Conservation (phyloP, 1,139 yeast species). For the Scheffersomyces lignicola region DNA sequence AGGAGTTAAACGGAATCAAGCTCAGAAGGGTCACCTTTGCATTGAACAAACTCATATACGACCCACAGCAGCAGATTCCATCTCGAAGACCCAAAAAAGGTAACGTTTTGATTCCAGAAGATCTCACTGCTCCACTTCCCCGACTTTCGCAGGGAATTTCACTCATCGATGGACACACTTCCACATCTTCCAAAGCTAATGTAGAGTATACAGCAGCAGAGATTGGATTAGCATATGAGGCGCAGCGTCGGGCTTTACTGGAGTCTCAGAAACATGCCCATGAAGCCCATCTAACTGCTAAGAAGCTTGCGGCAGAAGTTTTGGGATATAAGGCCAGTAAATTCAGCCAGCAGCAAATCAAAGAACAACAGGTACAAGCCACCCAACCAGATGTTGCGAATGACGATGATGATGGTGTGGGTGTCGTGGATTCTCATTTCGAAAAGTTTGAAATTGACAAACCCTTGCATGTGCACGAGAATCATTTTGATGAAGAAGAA, state of each 20-base stretch:
- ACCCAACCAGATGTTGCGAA: slow-evolving; percentile 23
- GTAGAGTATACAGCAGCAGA: slow-evolving; percentile 50
- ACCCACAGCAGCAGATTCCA: slow-evolving; percentile 96
- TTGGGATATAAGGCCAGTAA: slow-evolving; percentile 30
- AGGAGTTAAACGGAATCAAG: slow-evolving; percentile 34
- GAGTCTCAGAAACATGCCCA: slow-evolving; percentile 73
- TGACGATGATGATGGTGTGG: slow-evolving; percentile 17
- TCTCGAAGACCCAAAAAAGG: slow-evolving; percentile 82
- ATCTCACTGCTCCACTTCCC: slow-evolving; percentile 61
- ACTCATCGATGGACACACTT: slow-evolving; percentile 29
- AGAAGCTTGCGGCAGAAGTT: slow-evolving; percentile 66
- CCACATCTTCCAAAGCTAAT: slow-evolving; percentile 9
- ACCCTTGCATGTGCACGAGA: slow-evolving; percentile 69
- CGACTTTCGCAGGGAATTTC: slow-evolving; percentile 65
- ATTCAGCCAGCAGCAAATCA: slow-evolving; percentile 12
- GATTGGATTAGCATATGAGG: slow-evolving; percentile 54
- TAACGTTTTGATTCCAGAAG: slow-evolving; percentile 75
- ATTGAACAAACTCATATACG: slow-evolving; percentile 62
- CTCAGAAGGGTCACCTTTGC: slow-evolving; percentile 76
- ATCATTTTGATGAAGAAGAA: slow-evolving; percentile 47
- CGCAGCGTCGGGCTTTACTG: slow-evolving; percentile 51
- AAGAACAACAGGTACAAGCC: slow-evolving; percentile 24
- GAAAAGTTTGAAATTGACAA: slow-evolving; percentile 43
- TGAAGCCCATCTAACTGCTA: slow-evolving; percentile 73
- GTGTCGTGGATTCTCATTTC: slow-evolving; percentile 21